Evolutionary conservation across 2,329 filamentous ascomycete genomes (phyloP).

Genomic region (Epicoccum sorghinum): DNA sequence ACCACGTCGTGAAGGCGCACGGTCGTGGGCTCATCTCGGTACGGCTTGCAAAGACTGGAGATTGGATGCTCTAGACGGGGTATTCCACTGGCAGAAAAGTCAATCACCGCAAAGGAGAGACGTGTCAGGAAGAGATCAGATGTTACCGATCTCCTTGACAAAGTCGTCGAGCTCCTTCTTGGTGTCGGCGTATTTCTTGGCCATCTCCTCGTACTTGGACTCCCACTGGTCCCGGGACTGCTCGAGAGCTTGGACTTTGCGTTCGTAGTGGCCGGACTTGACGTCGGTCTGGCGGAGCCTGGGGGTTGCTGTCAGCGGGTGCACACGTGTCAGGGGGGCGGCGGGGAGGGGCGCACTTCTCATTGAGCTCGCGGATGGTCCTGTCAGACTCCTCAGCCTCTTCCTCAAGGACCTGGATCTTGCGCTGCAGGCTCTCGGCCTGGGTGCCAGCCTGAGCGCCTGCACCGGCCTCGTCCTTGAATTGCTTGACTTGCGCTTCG

Average conservation of each 20-base stretch:
- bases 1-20: constrained; percentile 21
- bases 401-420: constrained; percentile 95
- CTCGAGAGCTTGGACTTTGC: constrained; percentile 97
- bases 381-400: constrained; percentile 97
- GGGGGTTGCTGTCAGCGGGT: not conserved
- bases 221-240: constrained; percentile 92
- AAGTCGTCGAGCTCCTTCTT: constrained; percentile 94
- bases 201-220: constrained; percentile 96
- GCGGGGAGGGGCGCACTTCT: constrained; percentile 75
- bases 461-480: constrained; percentile 85
- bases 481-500: constrained; percentile 80
- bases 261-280: constrained; percentile 98
- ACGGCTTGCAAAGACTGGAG: constrained; percentile 16
- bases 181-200: constrained; percentile 80
- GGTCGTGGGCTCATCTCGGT: constrained; percentile 26
- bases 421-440: constrained; percentile 89
- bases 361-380: constrained; percentile 94
- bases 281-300: constrained; percentile 99
- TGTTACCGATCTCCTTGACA: constrained; percentile 89
- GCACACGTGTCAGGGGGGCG: not conserved
- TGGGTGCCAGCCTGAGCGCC: constrained; percentile 82
- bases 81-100: constrained; percentile 32
- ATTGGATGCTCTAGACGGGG: constrained; percentile 25
- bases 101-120: constrained; percentile 41
- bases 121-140: constrained; percentile 61